Conservation (phyloP, 257 asterid genomes). For the Apocynum venetum region DNA sequence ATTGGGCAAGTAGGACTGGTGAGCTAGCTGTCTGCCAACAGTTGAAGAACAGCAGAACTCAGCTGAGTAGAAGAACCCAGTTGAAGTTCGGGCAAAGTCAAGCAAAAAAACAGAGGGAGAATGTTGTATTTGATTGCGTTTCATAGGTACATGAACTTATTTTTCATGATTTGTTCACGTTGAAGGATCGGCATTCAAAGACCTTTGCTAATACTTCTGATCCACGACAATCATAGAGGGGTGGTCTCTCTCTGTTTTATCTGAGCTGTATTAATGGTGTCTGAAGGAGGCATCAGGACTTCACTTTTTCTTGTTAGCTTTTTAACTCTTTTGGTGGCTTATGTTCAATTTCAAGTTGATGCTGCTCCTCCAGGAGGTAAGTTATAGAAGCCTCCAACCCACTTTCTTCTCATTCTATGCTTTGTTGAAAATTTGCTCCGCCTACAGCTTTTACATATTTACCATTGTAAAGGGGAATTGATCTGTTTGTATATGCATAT, state of each 20-base stretch:
- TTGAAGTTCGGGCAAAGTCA: background rate
- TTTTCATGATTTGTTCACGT: background rate
- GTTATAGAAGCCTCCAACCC: background rate
- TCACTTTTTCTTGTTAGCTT: conserved; percentile 39
- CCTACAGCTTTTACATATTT: background rate
- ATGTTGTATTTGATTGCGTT: background rate
- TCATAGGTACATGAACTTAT: background rate
- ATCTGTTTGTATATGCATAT: conserved; percentile 12
- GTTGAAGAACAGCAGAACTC: background rate
- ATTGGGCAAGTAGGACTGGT: background rate
- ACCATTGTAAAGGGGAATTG: background rate
- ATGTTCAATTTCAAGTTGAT: conserved; percentile 51
- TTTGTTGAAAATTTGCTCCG: background rate
- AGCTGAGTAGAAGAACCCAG: background rate
- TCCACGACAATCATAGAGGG: background rate
- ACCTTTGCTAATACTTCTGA: background rate
- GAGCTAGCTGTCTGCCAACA: background rate
- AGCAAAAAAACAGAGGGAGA: background rate
- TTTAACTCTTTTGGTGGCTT: conserved; percentile 37
- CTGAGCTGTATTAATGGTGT: background rate
- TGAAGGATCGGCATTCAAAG: background rate
- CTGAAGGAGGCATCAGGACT: conserved; percentile 40
- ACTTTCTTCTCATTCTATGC: background rate
- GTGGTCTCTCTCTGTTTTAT: background rate
- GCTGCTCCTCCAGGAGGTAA: conserved; percentile 97